These are phyloP conservation scores for Xylaria scruposa DNA, from an alignment of 495 filamentous ascomycete species.

Conservation along the genomic window DNA sequence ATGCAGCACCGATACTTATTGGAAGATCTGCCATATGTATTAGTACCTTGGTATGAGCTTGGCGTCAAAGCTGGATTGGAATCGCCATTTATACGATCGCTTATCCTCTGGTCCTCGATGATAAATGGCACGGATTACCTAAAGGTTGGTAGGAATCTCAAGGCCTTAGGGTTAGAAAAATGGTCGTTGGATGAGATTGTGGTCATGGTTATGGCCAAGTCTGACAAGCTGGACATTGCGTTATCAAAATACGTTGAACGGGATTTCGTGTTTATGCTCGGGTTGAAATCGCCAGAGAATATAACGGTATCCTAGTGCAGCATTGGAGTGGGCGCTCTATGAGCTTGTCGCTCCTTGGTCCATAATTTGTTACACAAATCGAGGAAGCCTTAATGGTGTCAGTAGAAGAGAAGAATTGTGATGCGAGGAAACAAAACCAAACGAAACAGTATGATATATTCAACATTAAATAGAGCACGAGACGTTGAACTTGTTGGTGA, in stretches of 20 bases:
- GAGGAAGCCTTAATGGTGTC: no score
- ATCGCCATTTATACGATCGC: background rate
- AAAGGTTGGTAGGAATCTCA: background rate
- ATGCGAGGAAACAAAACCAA: background rate
- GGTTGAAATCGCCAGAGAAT: background rate
- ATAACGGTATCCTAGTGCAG: background rate
- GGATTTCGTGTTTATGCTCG: background rate
- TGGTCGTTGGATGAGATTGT: background rate
- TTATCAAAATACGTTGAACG: background rate
- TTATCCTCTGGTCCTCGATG: background rate
- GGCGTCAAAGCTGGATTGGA: background rate
- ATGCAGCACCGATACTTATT: background rate
- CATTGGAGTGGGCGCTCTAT: no score
- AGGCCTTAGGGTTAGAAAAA: background rate
- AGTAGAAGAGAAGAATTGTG: no score
- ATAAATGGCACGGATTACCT: background rate
- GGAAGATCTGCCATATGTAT: background rate
- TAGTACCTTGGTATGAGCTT: background rate
- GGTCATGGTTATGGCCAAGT: background rate
- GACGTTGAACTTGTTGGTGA: background rate
- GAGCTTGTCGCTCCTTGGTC: no score
- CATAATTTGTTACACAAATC: no score
- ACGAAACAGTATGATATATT: background rate
- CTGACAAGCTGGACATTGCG: background rate
- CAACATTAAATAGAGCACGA: background rate